A percentile compares a stretch with the other conserved stretches of the same genome.
Conservation (phyloP, 2,329 filamentous ascomycete species). For the Talaromyces sp. region DNA sequence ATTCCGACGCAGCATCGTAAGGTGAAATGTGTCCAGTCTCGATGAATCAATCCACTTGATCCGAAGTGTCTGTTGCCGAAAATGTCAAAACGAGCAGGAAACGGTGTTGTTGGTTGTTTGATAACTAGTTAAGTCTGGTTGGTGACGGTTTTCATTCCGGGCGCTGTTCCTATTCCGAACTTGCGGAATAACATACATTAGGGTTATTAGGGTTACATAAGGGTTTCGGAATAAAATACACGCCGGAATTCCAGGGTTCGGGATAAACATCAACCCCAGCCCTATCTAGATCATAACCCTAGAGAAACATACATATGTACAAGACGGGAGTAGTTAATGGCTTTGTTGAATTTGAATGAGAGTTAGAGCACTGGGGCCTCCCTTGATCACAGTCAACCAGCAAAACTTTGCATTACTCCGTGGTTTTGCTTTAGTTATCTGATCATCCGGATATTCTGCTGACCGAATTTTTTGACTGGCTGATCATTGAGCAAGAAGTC, state of each 20-base stretch:
- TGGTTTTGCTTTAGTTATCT: background rate
- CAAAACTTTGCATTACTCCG: background rate
- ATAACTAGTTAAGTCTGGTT: background rate
- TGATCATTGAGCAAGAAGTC: background rate
- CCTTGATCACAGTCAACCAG: background rate
- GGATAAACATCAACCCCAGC: background rate
- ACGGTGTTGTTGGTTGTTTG: background rate
- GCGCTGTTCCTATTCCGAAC: background rate
- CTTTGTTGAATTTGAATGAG: background rate
- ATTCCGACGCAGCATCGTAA: slow-evolving; percentile 28
- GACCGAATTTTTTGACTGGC: background rate
- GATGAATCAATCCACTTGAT: background rate
- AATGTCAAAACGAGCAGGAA: background rate
- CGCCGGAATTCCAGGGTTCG: background rate
- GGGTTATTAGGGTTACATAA: background rate
- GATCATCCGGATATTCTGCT: background rate
- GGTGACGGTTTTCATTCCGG: background rate
- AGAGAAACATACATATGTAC: background rate
- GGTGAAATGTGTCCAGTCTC: background rate
- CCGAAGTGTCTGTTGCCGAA: background rate
- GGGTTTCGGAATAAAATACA: slow-evolving; percentile 3
- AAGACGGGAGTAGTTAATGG: background rate
- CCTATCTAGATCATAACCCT: background rate
- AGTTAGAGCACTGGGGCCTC: no score
- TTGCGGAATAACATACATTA: background rate